These are phyloP conservation scores for Cucurbita moschata DNA, from an alignment of 306 rosid genomes.

Conservation along the genomic window DNA sequence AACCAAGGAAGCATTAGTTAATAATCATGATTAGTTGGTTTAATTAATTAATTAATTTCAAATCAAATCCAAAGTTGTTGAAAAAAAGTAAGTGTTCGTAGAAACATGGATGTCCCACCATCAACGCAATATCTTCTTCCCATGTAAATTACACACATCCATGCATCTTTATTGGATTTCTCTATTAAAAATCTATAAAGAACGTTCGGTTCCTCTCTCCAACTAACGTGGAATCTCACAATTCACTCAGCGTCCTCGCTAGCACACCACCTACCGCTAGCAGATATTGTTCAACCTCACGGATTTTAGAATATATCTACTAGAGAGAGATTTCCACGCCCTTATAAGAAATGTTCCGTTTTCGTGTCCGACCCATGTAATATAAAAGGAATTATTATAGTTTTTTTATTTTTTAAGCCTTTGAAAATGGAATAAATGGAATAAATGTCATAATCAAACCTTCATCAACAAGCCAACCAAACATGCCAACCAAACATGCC, in stretches of 20 bases:
- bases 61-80: neutral
- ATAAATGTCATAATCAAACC: neutral
- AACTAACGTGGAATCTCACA: no score
- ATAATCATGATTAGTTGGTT: neutral
- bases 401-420: neutral
- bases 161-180: neutral
- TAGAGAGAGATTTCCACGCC: no score
- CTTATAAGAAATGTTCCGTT: no score
- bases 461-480: neutral
- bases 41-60: neutral
- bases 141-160: neutral
- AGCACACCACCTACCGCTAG: no score
- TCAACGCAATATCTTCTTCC: neutral
- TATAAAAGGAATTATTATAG: no score
- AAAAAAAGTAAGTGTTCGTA: neutral
- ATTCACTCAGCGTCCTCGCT: no score
- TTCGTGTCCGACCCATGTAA: no score
- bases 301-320: no score
- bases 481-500: neutral
- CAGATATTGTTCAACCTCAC: no score
- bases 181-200: neutral
- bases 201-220: no score
- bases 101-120: slow-evolving; percentile 3
- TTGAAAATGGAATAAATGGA: neutral
- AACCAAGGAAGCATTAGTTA: neutral